These are phyloP conservation scores for Phytophthora pisi DNA, from an alignment of 352 stramenopile genomes.

Conservation along the genomic window DNA sequence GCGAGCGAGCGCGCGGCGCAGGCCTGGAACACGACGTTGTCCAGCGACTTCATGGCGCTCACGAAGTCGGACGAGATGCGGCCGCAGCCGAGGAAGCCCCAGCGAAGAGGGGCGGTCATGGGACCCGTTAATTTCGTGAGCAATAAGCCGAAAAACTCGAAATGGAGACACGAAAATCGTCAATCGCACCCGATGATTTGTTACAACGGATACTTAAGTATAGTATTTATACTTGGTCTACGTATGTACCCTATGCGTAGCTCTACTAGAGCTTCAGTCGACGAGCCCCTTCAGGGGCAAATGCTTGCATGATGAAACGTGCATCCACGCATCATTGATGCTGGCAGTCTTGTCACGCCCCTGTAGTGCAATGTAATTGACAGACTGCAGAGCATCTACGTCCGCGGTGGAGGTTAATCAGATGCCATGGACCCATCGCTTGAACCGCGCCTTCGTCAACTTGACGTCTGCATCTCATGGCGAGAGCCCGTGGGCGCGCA, in stretches of 20 bases:
- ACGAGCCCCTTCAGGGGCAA: neutral
- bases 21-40: conserved; percentile 36
- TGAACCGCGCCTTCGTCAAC: neutral
- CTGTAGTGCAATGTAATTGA: neutral
- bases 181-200: neutral
- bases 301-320: neutral
- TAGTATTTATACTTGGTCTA: neutral
- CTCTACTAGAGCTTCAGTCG: neutral
- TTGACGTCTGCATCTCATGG: no score
- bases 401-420: neutral
- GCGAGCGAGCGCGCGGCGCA: conserved; percentile 51
- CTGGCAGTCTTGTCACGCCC: neutral
- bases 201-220: neutral
- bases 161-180: neutral
- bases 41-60: conserved; percentile 42
- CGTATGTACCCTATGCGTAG: neutral
- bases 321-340: conserved; percentile 6
- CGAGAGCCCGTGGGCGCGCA: no score
- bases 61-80: conserved; percentile 59
- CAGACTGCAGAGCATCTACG: no score
- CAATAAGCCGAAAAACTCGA: conserved; percentile 12
- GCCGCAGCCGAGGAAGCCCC: conserved; percentile 60
- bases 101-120: conserved; percentile 37
- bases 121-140: no score
- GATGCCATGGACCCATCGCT: neutral